Evolutionary conservation across 495 filamentous ascomycete genomes (phyloP).

Genomic region (Barbatosphaeria neglecta): DNA sequence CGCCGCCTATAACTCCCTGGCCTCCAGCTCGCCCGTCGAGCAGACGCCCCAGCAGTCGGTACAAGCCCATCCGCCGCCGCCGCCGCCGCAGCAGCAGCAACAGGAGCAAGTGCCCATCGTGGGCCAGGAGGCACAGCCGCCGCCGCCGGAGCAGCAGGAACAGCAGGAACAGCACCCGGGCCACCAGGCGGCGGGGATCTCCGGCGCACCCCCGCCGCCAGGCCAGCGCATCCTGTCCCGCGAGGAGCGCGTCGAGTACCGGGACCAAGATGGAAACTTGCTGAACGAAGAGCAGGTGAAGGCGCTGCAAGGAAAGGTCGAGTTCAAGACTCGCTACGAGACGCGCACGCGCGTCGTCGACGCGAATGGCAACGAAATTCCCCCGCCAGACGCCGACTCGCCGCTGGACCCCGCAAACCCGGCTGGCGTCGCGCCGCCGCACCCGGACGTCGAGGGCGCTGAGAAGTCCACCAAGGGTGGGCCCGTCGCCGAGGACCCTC

Average conservation of each 20-base stretch:
- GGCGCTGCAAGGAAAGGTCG: conserved; percentile 77
- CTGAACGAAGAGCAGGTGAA: conserved; percentile 74
- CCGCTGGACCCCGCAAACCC: conserved; percentile 6
- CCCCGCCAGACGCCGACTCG: conserved; percentile 21
- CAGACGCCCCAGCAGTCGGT: conserved; percentile 19
- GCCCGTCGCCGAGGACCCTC: conserved; percentile 25
- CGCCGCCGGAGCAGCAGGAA: neutral
- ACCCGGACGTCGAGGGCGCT: conserved; percentile 69
- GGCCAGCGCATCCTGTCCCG: conserved; percentile 47
- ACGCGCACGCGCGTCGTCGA: conserved; percentile 80
- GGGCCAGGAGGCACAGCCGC: conserved; percentile 2
- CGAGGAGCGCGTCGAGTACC: conserved; percentile 85
- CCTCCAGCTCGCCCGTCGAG: conserved; percentile 16
- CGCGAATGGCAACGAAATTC: conserved; percentile 57
- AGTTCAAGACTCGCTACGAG: conserved; percentile 89
- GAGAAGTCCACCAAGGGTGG: conserved; percentile 49
- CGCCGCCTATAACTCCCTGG: conserved; percentile 25
- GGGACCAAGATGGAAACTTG: conserved; percentile 86
- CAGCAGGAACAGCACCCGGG: neutral
- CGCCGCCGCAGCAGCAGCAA: conserved; percentile 7
- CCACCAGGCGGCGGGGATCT: conserved; percentile 19
- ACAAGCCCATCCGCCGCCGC: conserved; percentile 11
- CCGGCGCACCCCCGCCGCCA: conserved; percentile 27
- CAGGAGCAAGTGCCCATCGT: conserved; percentile 11
- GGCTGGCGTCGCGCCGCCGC: conserved; percentile 55